Conservation (phyloP, 75 land plant genomes). For the Pinus taeda region DNA sequence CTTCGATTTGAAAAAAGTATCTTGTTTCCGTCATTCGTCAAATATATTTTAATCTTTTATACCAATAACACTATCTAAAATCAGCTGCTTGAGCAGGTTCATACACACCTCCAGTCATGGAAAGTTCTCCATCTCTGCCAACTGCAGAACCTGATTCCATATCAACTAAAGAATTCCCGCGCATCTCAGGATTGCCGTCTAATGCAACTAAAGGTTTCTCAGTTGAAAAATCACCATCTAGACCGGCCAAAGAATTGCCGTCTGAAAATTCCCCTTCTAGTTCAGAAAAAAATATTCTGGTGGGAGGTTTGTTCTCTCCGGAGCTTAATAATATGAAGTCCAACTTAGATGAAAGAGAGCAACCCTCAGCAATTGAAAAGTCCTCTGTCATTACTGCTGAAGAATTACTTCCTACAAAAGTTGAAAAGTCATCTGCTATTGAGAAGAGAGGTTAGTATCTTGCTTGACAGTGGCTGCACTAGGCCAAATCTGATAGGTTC, state of each 20-base stretch:
- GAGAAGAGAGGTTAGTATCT: slow-evolving; percentile 3
- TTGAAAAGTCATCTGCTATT: neutral
- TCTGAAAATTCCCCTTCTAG: neutral
- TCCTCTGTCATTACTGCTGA: neutral
- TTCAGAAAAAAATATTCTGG: neutral
- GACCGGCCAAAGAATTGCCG: neutral
- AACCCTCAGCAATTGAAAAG: neutral
- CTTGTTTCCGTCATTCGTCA: neutral
- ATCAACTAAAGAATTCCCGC: neutral
- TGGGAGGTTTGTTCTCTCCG: neutral
- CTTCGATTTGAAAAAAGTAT: neutral
- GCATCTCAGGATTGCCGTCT: neutral
- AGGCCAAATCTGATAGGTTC: neutral
- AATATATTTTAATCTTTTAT: neutral
- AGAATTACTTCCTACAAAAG: neutral
- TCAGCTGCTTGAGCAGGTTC: slow-evolving; percentile 2
- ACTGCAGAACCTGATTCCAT: neutral
- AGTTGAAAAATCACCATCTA: neutral
- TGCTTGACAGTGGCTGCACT: neutral
- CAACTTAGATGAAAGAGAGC: neutral
- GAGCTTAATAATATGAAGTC: neutral
- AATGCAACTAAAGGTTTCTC: neutral
- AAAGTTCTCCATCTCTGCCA: neutral
- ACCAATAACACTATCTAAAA: neutral
- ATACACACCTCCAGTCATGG: neutral